phyloP scores from a whole-genome alignment of 768 basidiomycete genomes.

The Phaeotremella fagi region DNA sequence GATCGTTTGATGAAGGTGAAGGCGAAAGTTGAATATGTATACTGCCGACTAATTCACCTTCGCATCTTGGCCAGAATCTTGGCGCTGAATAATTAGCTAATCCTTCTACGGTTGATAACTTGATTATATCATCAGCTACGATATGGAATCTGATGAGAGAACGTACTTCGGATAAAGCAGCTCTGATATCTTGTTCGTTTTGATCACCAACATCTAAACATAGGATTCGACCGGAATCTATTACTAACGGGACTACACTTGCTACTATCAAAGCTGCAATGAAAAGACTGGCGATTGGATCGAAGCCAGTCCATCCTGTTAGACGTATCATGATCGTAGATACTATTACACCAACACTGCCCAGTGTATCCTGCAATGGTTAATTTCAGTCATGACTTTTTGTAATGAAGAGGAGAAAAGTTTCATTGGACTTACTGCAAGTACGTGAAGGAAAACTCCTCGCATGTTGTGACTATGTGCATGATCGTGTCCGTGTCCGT shows the following conservation, averaged over 20 bases:
- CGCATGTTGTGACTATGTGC: slow-evolving; percentile 98
- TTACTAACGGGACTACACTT: slow-evolving; percentile 88
- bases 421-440: slow-evolving; percentile 10
- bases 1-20: slow-evolving; percentile 58
- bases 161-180: slow-evolving; percentile 51
- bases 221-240: slow-evolving; percentile 85
- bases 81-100: slow-evolving; percentile 73
- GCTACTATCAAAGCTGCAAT: slow-evolving; percentile 93
- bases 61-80: slow-evolving; percentile 95
- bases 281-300: slow-evolving; percentile 94
- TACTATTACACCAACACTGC: slow-evolving; percentile 95
- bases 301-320: slow-evolving; percentile 98
- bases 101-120: slow-evolving; percentile 58
- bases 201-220: slow-evolving; percentile 71
- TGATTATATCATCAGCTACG: background rate
- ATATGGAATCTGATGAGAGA: background rate
- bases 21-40: slow-evolving; percentile 83
- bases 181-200: slow-evolving; percentile 49
- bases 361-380: slow-evolving; percentile 71
- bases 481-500: slow-evolving; percentile 53
- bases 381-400: background rate
- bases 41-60: slow-evolving; percentile 75
- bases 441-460: slow-evolving; percentile 85
- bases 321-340: slow-evolving; percentile 91
- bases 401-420: background rate